A percentile compares a stretch with the other conserved stretches of the same genome.
phyloP scores from a whole-genome alignment of 2,329 filamentous ascomycete species.

The Diplodia mutila region DNA sequence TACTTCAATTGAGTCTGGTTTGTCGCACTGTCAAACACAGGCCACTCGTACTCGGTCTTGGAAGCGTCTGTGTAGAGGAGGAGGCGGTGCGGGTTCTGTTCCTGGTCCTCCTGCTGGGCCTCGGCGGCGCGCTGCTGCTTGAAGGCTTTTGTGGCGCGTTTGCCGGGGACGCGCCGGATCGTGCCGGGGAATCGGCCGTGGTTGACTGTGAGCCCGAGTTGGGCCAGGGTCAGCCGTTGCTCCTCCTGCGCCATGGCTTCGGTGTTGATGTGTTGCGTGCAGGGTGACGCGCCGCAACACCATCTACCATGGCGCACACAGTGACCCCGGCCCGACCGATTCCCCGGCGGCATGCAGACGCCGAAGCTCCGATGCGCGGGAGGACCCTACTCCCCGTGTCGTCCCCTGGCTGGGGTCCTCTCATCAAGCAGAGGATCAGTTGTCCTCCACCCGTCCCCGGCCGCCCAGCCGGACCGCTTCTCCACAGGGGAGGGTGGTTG shows the following conservation, averaged over 20 bases:
- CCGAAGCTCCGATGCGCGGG: neutral
- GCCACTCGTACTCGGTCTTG: rapidly evolving
- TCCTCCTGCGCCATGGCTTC: neutral
- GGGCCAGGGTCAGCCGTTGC: neutral
- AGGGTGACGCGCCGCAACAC: neutral
- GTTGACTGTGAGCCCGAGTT: neutral
- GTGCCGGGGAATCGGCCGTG: neutral
- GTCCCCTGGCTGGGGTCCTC: neutral
- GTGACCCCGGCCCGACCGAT: neutral
- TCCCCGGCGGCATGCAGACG: neutral
- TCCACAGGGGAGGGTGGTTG: neutral
- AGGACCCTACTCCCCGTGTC: neutral
- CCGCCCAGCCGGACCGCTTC: no score
- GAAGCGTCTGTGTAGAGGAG: neutral
- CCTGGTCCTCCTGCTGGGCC: neutral
- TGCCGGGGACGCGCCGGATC: neutral
- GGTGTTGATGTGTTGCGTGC: neutral
- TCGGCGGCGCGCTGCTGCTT: neutral
- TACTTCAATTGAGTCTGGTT: neutral
- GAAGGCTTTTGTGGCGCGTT: neutral
- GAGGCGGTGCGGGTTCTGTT: neutral
- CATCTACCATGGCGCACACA: neutral
- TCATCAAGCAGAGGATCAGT: neutral
- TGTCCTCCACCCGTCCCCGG: neutral
- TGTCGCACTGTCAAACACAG: neutral